Base-by-base conservation (phyloP, 2,329 filamentous ascomycete genomes). In the Colletotrichum eleusines region DNA sequence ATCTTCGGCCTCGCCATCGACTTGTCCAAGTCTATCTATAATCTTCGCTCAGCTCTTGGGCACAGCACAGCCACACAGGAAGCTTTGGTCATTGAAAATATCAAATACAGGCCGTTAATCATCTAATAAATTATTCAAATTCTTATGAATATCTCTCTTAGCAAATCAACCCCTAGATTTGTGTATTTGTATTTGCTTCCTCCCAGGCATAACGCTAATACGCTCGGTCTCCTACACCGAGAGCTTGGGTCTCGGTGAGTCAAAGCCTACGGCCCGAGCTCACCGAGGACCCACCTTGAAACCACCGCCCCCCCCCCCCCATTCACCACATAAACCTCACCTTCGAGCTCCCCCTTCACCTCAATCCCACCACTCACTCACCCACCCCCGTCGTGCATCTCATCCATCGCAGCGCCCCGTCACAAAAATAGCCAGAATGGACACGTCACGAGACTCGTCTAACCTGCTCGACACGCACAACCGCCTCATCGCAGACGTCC, bases 401-500 rank as follows among this genome's bases (percentile, higher is more conserved):
- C 20, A n/a, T 26, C 14, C 5, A 14, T 9, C 28, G 33, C 28
- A 20, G 14, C 28, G 26, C 4, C 61, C 18, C 23, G 5, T 20
- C 38, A 20, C 20, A 7, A 42, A n/a, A 38, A 2, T 20, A 42
- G 9, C 31, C 35, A 68, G 7, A 9, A 71, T 71, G 69, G 69
- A 71, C 20, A 71, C 64, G 11, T 71, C 69, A 54, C 69, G 69
- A 33, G 69, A 63, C 61, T 66, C 72, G n/a, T 71, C 65, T 14
- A 73, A 71, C 8, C 57, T 75, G 9, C 69, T 71, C 16, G 83
- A 84, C 75, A 82, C 79, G 38, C 82, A 84, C 74, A 82, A 84
- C 73, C 80, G 82, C 50, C 82, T 84, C 71, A 78, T 84, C 48
- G 83, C 82, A 40, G 81, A 84, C 71, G 80, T 84, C 63, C 81